phyloP scores from a whole-genome alignment of 108 stramenopile species.

The Epithemia pelagica region DNA sequence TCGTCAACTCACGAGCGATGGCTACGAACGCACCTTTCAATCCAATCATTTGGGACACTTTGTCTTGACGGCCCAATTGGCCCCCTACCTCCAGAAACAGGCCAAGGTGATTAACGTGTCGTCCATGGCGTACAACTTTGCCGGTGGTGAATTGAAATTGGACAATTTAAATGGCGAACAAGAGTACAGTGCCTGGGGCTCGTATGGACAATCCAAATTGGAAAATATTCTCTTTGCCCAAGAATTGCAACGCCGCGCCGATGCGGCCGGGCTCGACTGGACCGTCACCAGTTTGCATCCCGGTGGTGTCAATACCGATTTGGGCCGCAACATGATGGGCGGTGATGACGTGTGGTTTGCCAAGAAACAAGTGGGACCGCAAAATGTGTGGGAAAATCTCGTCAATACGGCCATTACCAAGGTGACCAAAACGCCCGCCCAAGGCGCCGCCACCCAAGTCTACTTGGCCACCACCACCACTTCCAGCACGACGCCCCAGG shows the following conservation, averaged over 20 bases:
- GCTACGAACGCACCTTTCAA: slow-evolving; percentile 74
- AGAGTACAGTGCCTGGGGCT: slow-evolving; percentile 53
- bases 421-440: slow-evolving; percentile 38
- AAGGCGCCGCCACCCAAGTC: slow-evolving; percentile 65
- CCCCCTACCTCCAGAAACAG: slow-evolving; percentile 36
- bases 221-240: slow-evolving; percentile 78
- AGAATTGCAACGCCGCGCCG: slow-evolving; percentile 60
- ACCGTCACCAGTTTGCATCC: slow-evolving; percentile 58
- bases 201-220: slow-evolving; percentile 69
- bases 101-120: slow-evolving; percentile 72
- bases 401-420: slow-evolving; percentile 19
- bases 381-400: slow-evolving; percentile 23
- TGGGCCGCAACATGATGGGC: slow-evolving; percentile 52
- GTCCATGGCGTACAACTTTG: slow-evolving; percentile 44
- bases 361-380: slow-evolving; percentile 32
- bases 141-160: slow-evolving; percentile 39
- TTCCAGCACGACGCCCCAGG: neutral
- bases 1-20: slow-evolving; percentile 62
- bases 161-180: slow-evolving; percentile 62
- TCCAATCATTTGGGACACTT: slow-evolving; percentile 87
- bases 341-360: slow-evolving; percentile 43
- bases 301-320: slow-evolving; percentile 60
- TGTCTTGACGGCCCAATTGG: slow-evolving; percentile 53
- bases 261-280: slow-evolving; percentile 33
- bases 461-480: slow-evolving; percentile 35